Evolutionary conservation across 176 grass and related monocot species (phyloP), one percentile per base, ranked within the genome.

Genomic region (Raddia distichophylla): DNA sequence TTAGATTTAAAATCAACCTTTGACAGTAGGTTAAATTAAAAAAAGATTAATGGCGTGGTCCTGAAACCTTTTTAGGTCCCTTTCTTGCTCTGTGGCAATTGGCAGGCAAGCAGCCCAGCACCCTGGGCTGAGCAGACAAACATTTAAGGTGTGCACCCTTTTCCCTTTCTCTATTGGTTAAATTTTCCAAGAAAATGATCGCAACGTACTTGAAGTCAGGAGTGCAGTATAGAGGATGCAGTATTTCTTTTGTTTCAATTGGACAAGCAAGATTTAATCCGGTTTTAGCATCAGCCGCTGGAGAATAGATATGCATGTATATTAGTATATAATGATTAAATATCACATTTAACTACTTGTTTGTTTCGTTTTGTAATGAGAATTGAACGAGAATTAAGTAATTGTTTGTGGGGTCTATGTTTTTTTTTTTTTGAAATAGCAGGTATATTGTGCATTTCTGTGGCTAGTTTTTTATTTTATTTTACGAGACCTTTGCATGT

Each of bases 1-100:
- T 40, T 40, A 40, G 37, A 40, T 40, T 40, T 40, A 5, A 40
- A 40, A 40, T 3, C 37, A 40, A 40, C 37, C 2, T 40, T 40
- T 40, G 4, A 40, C 37, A 40, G 37, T 40, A 40, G 37, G 37
- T 40, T 40, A 40, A 40, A 40, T 40, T 40, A 5, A 40, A 40
- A 40, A 40, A 40, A 27, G 27, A 40, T 40, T 40, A 40, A 40
- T 40, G 37, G 4, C n/a, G 52, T 70, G 76, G 82, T 62, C 82
- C 82, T 70, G 17, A 22, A 76, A 73, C 5, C 60, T 62, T 70
- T 80, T 20, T 6, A 42, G 33, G 75, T 60, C 76, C 3, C 52
- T 74, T 79, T 80, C 12, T 68, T 70, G 4, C 3, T 35, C 66
- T 37, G 55, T 70, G 66, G 20, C 57, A 37, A 78, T n/a, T 32